phyloP scores from a whole-genome alignment of 305 asterid genomes.

The Fraxinus platypoda region DNA sequence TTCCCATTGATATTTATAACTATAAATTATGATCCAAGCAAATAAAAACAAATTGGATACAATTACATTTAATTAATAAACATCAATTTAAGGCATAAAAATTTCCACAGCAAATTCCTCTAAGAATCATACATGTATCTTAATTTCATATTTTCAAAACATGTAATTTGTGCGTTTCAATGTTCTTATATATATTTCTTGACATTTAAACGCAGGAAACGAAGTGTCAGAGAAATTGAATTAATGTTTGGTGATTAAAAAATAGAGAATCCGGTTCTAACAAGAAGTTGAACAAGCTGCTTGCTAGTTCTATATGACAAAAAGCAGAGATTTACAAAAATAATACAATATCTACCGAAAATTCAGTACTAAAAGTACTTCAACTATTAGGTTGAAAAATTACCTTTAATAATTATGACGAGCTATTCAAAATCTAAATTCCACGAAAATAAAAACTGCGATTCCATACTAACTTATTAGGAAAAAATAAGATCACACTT shows the following conservation, averaged over 20 bases:
- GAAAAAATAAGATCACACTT: neutral
- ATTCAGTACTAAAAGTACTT: neutral
- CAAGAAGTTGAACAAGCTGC: neutral
- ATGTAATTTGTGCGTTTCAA: neutral
- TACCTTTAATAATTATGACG: neutral
- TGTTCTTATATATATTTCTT: neutral
- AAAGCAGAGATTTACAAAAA: conserved; percentile 4
- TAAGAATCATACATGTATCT: neutral
- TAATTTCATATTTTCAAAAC: neutral
- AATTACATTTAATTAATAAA: neutral
- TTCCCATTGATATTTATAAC: neutral
- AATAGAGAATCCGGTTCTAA: conserved; percentile 3
- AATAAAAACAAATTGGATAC: conserved; percentile 7
- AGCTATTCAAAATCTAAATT: neutral
- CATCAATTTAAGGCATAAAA: neutral
- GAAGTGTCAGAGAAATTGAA: neutral
- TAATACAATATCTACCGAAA: neutral
- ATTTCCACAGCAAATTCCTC: neutral
- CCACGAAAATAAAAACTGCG: neutral
- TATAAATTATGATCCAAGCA: conserved; percentile 1
- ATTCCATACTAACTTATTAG: neutral
- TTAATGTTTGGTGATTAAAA: neutral
- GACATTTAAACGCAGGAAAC: conserved; percentile 15
- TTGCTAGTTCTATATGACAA: neutral
- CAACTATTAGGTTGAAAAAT: neutral